A percentile compares a stretch with the other conserved stretches of the same genome.
Evolutionary conservation across 495 filamentous ascomycete genomes (phyloP).

Genomic region (Penicillium simplicissimum): DNA sequence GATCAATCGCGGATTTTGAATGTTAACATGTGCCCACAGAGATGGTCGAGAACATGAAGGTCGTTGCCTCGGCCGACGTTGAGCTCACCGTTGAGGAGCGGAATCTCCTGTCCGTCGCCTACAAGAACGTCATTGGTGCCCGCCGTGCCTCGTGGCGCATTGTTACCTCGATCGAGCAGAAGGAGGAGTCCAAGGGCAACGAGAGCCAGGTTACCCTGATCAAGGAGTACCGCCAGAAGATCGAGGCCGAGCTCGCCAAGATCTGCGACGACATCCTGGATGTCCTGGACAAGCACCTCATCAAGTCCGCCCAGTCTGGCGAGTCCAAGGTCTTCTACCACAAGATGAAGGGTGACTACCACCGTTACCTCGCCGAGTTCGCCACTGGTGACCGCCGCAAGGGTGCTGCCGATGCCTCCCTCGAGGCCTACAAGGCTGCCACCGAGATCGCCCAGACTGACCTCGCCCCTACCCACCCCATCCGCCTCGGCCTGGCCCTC

Average conservation of each 20-base stretch:
- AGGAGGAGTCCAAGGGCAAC: constrained; percentile 99
- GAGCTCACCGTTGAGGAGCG: constrained; percentile 99
- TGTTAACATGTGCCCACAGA: constrained; percentile 57
- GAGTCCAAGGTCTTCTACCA: constrained; percentile 99
- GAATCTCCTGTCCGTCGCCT: constrained; percentile 97
- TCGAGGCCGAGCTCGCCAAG: constrained; percentile 96
- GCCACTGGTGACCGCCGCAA: constrained; percentile 97
- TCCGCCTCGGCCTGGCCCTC: constrained; percentile 95
- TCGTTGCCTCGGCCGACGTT: constrained; percentile 90
- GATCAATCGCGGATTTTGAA: not conserved
- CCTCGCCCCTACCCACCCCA: constrained; percentile 97
- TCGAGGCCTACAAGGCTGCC: constrained; percentile 97
- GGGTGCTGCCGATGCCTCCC: constrained; percentile 90
- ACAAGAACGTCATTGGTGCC: constrained; percentile 99
- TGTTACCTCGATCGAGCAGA: constrained; percentile 99
- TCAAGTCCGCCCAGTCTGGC: constrained; percentile 92
- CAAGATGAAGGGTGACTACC: constrained; percentile 99
- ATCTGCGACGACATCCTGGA: constrained; percentile 99
- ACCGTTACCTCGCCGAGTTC: constrained; percentile 99
- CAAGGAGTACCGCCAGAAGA: constrained; percentile 99
- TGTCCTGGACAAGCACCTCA: constrained; percentile 93
- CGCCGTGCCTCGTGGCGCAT: constrained; percentile 99
- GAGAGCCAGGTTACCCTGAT: constrained; percentile 88
- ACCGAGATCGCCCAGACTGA: constrained; percentile 98
- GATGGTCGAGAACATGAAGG: constrained; percentile 99